phyloP scores from a whole-genome alignment of 164 flowering plant genomes.

The Tetrastigma voinierianum region DNA sequence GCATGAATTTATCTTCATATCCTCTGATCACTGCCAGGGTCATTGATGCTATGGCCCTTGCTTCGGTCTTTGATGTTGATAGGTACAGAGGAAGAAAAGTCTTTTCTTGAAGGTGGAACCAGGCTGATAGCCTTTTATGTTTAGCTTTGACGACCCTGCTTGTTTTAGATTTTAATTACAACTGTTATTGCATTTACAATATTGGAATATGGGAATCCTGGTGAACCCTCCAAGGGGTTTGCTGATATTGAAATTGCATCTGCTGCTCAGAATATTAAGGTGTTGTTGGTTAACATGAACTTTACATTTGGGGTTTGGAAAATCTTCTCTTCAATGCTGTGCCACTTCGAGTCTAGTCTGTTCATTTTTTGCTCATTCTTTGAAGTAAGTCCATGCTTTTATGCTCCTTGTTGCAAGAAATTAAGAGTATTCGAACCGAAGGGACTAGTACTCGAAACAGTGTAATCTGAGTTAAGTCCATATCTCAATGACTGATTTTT shows the following conservation, averaged over 20 bases:
- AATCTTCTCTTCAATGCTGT: slow-evolving; percentile 28
- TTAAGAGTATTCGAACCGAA: slow-evolving; percentile 35
- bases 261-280: slow-evolving; percentile 35
- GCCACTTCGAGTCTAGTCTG: slow-evolving; percentile 28
- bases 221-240: slow-evolving; percentile 9
- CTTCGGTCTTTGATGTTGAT: slow-evolving; percentile 34
- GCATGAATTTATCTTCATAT: slow-evolving; percentile 42
- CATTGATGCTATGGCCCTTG: slow-evolving; percentile 18
- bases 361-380: slow-evolving; percentile 36
- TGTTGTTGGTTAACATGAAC: slow-evolving; percentile 32
- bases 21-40: slow-evolving; percentile 32
- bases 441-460: slow-evolving; percentile 30
- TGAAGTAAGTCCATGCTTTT: slow-evolving; percentile 29
- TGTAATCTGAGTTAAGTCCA: no score
- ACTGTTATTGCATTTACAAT: slow-evolving; percentile 19
- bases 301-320: slow-evolving; percentile 36
- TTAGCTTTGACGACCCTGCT: background rate
- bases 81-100: slow-evolving; percentile 26
- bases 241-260: slow-evolving; percentile 27
- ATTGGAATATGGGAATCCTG: slow-evolving; percentile 30
- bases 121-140: background rate
- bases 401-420: slow-evolving; percentile 26
- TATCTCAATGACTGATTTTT: no score
- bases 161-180: slow-evolving; percentile 14
- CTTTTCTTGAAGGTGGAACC: slow-evolving; percentile 34